These are phyloP conservation scores for Talaromyces verruculosus DNA, from an alignment of 2,329 filamentous ascomycete genomes.

Conservation along the genomic window DNA sequence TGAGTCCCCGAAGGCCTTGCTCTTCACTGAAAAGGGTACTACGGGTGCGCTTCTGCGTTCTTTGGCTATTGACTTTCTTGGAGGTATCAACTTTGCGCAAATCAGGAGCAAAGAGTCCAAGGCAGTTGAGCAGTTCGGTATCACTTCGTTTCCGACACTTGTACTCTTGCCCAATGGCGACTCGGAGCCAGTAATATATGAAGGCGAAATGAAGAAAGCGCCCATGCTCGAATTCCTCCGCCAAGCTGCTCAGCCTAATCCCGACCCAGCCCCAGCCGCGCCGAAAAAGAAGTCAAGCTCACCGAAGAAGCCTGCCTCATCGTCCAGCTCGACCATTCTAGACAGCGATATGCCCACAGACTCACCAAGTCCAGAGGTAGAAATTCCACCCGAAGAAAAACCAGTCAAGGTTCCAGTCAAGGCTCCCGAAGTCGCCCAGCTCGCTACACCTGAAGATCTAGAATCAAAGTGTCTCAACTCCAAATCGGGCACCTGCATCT, in stretches of 20 bases:
- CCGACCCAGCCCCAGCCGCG: conserved; percentile 61
- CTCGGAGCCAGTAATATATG: conserved; percentile 66
- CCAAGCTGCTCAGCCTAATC: conserved; percentile 75
- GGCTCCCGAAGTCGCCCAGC: conserved; percentile 63
- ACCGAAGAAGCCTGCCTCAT: conserved; percentile 47
- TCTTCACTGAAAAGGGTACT: conserved; percentile 91
- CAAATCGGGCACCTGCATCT: conserved; percentile 78
- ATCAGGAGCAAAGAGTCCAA: conserved; percentile 76
- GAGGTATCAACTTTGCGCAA: conserved; percentile 75
- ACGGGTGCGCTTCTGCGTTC: conserved; percentile 80
- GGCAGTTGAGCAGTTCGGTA: conserved; percentile 69
- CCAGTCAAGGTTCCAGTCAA: conserved; percentile 54
- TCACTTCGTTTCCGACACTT: conserved; percentile 76
- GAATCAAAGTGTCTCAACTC: conserved; percentile 69
- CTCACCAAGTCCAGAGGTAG: conserved; percentile 53
- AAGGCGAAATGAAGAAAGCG: conserved; percentile 82
- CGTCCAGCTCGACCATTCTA: conserved; percentile 48
- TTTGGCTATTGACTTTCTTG: conserved; percentile 87
- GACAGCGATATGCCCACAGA: conserved; percentile 49
- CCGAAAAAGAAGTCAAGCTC: conserved; percentile 39
- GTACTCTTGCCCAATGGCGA: conserved; percentile 73
- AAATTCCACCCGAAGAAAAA: conserved; percentile 36
- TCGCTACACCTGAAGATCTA: conserved; percentile 65
- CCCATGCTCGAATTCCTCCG: conserved; percentile 79
- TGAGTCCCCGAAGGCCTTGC: conserved; percentile 75